Evolutionary conservation across 176 grass and related monocot genomes (phyloP), one percentile per base, ranked within the genome.

Genomic region (Triticum aestivum): DNA sequence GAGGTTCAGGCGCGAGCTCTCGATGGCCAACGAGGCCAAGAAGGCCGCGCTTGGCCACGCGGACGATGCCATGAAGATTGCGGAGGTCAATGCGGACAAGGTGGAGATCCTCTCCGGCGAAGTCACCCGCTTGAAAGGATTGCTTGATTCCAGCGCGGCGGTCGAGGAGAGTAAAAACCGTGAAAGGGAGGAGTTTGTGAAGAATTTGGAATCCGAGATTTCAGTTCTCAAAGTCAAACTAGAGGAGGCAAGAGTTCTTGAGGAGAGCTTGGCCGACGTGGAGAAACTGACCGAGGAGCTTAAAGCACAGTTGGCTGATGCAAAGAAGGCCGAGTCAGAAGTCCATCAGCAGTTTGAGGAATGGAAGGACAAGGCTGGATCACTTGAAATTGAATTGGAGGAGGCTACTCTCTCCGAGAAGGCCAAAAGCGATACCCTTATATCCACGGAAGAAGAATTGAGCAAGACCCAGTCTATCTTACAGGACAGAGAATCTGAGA

Each of bases 51-150:
- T 94, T 15, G 77, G 90, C 39, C 90, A 86, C 9, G 97, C 96
- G 5, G 96, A 98, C 15, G 90, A 92, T 18, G 96, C 93, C 18
- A 96, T 94, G 93, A 90, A 91, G 77, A 90, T 85, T 1, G 89
- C 93, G 1, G 89, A 89, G 68, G 78, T 73, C 23, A 96, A 98
- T 29, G 89, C 89, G 1, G 93, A 98, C 84, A 98, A 96, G 90
- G 88, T 89, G 30, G 93, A 98, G 79, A 85, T 90, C 27, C 83
- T 97, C 59, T 95, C 91, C 0, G 49, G 47, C 21, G 93, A 98
- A 59, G 89, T 96, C 35, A 30, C 17, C 41, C 88, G 76, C 33
- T 82, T 98, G 42, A 99, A 97, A 90, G 87, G 82, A 24, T 72
- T 90, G 82, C 87, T 97, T 49, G 90, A 99, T 80, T 97, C 89